Evolutionary conservation across 1,139 yeast genomes (phyloP).

Genomic region (Zygosaccharomyces pseudobailii): DNA sequence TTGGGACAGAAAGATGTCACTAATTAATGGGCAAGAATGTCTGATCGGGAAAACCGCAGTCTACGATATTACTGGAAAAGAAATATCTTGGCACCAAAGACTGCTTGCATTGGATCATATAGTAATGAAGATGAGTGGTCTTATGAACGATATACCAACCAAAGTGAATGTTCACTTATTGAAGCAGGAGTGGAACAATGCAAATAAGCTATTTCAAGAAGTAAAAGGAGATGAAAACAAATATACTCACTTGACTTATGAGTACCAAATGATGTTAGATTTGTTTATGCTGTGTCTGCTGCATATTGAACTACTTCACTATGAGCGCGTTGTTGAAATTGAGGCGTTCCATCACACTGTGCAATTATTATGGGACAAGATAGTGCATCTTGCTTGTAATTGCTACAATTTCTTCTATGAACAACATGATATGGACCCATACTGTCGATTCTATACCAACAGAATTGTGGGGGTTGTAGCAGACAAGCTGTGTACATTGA

Average conservation of each 20-base stretch:
- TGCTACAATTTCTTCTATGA: constrained; percentile 21
- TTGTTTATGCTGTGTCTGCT: constrained; percentile 19
- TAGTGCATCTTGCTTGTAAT: constrained; percentile 18
- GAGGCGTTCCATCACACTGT: constrained; percentile 15
- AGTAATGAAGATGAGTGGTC: constrained; percentile 18
- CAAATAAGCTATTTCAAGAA: constrained; percentile 7
- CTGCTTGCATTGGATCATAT: constrained; percentile 20
- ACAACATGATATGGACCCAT: constrained; percentile 14
- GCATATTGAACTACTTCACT: constrained; percentile 24
- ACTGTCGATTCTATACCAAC: constrained; percentile 26
- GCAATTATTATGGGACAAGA: constrained; percentile 23
- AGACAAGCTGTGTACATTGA: constrained; percentile 22
- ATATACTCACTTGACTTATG: constrained; percentile 17
- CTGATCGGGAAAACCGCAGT: constrained; percentile 23
- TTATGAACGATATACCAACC: constrained; percentile 22
- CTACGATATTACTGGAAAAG: constrained; percentile 2
- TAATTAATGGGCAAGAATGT: constrained; percentile 31
- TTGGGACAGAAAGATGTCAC: constrained; percentile 32
- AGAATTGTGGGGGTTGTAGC: constrained; percentile 28
- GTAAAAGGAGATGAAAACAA: constrained; percentile 2
- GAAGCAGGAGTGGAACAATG: constrained; percentile 12
- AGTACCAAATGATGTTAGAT: constrained; percentile 22
- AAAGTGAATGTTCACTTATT: constrained; percentile 20
- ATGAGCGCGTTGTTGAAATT: constrained; percentile 17
- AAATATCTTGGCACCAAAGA: constrained; percentile 19